Base-by-base conservation (phyloP, 2,329 filamentous ascomycete species). In the Aphanoascus verrucosus region DNA sequence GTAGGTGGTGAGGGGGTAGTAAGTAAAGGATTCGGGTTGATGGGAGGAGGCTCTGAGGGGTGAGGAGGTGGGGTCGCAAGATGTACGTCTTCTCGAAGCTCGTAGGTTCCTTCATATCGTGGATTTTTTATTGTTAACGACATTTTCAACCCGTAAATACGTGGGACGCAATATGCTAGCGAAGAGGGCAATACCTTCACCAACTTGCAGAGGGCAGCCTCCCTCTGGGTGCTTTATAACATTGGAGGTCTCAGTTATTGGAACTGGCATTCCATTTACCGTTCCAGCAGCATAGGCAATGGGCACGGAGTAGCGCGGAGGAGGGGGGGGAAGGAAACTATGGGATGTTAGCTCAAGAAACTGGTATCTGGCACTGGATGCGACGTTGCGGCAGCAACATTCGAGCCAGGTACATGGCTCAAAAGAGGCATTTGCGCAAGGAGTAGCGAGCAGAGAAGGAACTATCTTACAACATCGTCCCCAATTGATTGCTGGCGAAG, bases 31-130 rank as follows among this genome's bases (percentile, higher is more conserved):
- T 97, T 98, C 43, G 87, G 85, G 65, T 94, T 96, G 55, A 86
- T 73, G 40, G 90, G 73, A 19, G 89, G 90, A 11, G 88, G 84
- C 74, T 98, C 93, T 57, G 90, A 95, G 19, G 93, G 93, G 71
- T 98, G 93, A 12, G 90, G 90, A 58, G 91, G 91, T 54, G 93
- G 93, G 34, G 90, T 96, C 43, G 93, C 91, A 54, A 98, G 83
- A 61, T 89, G 85, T 28, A 98, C 75, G 67, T 95, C 88, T 71
- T 98, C 91, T 67, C 89, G 85, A 42, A 97, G 80, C 19, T 86
- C 78, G 65, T 98, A 98, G 57, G 87, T 91, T 64, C 90, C 88
- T 93, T 61, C 5, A 45, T 28, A n/a, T 12, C 7, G 14, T 4
- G 11, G 4, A 34, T 15, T 43, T 11, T 37, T 8, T 31, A 44